Evolutionary conservation across 352 stramenopile genomes (phyloP), one percentile per base, ranked within the genome.

Genomic region (Plasmopara muralis): DNA sequence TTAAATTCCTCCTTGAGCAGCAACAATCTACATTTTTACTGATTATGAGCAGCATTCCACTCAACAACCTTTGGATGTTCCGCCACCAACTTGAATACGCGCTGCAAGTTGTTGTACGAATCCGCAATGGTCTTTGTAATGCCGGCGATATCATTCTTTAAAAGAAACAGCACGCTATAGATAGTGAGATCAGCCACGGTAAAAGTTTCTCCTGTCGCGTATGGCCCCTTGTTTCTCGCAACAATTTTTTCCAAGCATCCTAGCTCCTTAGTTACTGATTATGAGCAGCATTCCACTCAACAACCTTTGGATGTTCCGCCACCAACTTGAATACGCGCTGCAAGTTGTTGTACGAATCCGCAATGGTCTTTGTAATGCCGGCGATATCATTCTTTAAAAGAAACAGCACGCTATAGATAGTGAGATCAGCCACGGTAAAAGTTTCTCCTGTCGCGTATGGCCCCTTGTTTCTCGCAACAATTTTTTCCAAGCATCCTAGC

Each of bases 111-210:
- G 5, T 50, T 37, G 50, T 68, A 83, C 45, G 46, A 53, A 14
- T 82, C 70, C 0, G 64, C 44, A 15, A 77, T 60, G 5, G 46
- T 60, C 7, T 47, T 64, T 2, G 58, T 47, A 34, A 81, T 42
- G 28, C 64, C 68, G 6, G 63, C 47, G 15, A 60, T 39, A 15
- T 60, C 61, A 25, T 28, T 74, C 29, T 66, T 79, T 13, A 77
- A 59, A 12, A 51, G 49, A n/a, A 73, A 41, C 43, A 82, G 41
- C 10, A 77, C 25, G 10, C 52, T 43, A 44, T 75, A 77, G 43
- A 87, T 66, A 9, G 64, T 72, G 0, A 87, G 53, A 47, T 87
- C 77, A 6, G 72, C 74, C 2, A 85, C 52, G 0, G 67, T 83
- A 12, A 87, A 50, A 5, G 54, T 50, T 41, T 64, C 41, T 4